Conservation (phyloP, 2,329 filamentous ascomycete species). For the Elsinoe australis region DNA sequence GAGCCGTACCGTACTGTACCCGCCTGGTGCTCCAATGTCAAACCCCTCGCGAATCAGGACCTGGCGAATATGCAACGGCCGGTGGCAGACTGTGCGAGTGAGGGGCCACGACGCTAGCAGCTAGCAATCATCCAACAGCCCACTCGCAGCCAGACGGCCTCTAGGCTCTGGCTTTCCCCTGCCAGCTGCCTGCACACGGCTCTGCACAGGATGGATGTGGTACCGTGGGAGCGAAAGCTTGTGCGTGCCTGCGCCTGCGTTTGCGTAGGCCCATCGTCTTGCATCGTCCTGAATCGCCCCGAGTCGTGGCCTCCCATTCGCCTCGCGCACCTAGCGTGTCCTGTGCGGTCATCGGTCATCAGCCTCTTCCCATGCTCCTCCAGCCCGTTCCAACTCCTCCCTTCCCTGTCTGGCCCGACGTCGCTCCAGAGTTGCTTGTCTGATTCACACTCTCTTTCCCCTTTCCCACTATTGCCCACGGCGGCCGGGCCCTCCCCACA, state of each 20-base stretch:
- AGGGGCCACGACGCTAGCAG: constrained; percentile 12
- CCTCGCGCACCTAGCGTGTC: constrained; percentile 4
- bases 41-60: neutral
- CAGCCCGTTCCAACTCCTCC: neutral
- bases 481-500: constrained; percentile 7
- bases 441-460: constrained; percentile 16
- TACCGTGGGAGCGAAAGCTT: constrained; percentile 15
- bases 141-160: too few species aligned
- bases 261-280: constrained; percentile 12
- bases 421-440: constrained; percentile 13
- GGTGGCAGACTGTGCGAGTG: constrained; percentile 9
- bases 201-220: too few species aligned
- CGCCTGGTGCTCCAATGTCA: neutral
- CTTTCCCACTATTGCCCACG: constrained; percentile 9
- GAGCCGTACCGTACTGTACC: constrained; percentile 11
- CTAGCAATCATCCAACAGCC: constrained; percentile 1
- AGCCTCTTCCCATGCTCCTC: constrained; percentile 8
- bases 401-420: constrained; percentile 6
- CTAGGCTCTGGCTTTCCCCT: too few species aligned
- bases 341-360: constrained; percentile 17
- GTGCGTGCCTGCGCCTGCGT: constrained; percentile 16
- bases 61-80: neutral
- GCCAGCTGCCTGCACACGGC: too few species aligned
- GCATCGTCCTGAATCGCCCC: constrained; percentile 5
- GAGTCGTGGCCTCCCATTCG: constrained; percentile 15